A percentile compares a stretch with the other conserved stretches of the same genome.
Conservation (phyloP, 179 eudicot genomes). For the Amaranthus tricolor region DNA sequence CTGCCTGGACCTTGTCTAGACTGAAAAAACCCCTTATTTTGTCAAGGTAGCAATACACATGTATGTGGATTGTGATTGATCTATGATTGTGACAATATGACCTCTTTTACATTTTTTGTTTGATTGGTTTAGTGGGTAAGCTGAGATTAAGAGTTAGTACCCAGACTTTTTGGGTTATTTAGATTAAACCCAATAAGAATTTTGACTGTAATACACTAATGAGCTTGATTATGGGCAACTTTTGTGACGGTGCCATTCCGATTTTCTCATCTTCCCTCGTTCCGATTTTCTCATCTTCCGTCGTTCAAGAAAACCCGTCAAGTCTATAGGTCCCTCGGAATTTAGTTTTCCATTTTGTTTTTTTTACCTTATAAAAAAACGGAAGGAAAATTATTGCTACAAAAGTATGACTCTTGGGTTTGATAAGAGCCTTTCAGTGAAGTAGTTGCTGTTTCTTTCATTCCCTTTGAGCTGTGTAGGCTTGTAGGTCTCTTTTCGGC, state of each 20-base stretch:
- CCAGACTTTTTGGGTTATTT: neutral
- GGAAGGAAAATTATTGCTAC: neutral
- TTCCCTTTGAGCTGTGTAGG: neutral
- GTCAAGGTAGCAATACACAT: conserved; percentile 9
- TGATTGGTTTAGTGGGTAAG: neutral
- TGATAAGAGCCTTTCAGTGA: neutral
- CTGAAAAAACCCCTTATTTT: neutral
- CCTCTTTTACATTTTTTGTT: neutral
- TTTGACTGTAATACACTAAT: neutral
- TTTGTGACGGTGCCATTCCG: neutral
- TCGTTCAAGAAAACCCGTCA: neutral
- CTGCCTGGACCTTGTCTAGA: conserved; percentile 1
- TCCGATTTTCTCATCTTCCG: neutral
- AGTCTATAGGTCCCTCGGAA: neutral
- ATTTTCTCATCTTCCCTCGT: neutral
- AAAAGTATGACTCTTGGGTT: neutral
- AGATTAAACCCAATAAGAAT: neutral
- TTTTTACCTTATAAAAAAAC: neutral
- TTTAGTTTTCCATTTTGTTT: neutral
- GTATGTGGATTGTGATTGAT: conserved; percentile 4
- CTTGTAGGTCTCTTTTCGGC: neutral
- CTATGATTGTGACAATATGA: neutral
- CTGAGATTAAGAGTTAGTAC: neutral
- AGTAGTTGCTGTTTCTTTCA: neutral
- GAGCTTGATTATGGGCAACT: neutral